Conservation (phyloP, 352 stramenopile species). For the Globisporangium takayamanum region DNA sequence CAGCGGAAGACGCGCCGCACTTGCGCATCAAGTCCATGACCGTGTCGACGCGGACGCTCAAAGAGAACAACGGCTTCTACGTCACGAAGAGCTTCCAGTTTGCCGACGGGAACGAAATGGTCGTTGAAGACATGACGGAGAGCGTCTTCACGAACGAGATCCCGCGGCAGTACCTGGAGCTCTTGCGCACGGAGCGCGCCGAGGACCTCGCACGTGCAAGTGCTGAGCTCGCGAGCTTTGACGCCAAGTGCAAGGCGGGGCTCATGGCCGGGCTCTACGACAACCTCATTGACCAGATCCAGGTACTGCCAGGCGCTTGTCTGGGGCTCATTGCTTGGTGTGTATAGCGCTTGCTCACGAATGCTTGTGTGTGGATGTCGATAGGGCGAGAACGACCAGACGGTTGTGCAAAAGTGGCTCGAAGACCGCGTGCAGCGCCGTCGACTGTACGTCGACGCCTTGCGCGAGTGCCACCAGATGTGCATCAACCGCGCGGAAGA, state of each 20-base stretch:
- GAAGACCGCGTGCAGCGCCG: slow-evolving; percentile 65
- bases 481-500: slow-evolving; percentile 63
- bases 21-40: slow-evolving; percentile 71
- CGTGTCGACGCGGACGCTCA: slow-evolving; percentile 59
- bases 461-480: slow-evolving; percentile 63
- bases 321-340: background rate
- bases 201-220: slow-evolving; percentile 50
- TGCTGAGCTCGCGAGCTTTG: slow-evolving; percentile 43
- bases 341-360: background rate
- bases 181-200: slow-evolving; percentile 45
- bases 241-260: slow-evolving; percentile 58
- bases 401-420: slow-evolving; percentile 62
- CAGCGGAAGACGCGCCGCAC: slow-evolving; percentile 21
- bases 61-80: slow-evolving; percentile 73
- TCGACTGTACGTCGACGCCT: slow-evolving; percentile 55
- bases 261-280: slow-evolving; percentile 60
- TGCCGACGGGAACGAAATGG: slow-evolving; percentile 56
- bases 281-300: slow-evolving; percentile 85
- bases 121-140: slow-evolving; percentile 79
- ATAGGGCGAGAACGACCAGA: slow-evolving; percentile 66
- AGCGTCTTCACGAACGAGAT: slow-evolving; percentile 78
- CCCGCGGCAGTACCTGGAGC: slow-evolving; percentile 67
- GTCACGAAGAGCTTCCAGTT: slow-evolving; percentile 82
- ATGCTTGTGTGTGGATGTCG: background rate
- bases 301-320: slow-evolving; percentile 12